Evolutionary conservation across 495 filamentous ascomycete genomes (phyloP).

Genomic region (Lasiosphaeria hispida): DNA sequence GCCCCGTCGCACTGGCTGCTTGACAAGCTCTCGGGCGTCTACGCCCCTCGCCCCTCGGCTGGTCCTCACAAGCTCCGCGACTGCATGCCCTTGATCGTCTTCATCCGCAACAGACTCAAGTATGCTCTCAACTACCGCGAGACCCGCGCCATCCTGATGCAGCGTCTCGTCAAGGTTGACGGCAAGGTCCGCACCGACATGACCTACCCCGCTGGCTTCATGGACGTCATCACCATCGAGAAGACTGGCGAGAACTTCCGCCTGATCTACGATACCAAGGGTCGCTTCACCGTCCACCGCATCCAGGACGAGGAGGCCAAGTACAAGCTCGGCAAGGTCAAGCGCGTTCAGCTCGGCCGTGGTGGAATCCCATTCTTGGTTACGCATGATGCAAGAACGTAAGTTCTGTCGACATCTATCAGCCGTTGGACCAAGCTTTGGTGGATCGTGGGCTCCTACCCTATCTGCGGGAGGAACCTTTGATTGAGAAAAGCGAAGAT

Average conservation of each 20-base stretch:
- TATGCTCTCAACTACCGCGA: conserved; percentile 99
- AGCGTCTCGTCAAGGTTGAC: conserved; percentile 99
- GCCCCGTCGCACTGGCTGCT: conserved; percentile 99
- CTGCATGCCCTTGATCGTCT: conserved; percentile 98
- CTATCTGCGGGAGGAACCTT: conserved; percentile 11
- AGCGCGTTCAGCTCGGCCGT: conserved; percentile 96
- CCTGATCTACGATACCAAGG: conserved; percentile 99
- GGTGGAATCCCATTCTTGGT: conserved; percentile 99
- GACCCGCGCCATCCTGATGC: conserved; percentile 97
- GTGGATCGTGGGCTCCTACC: conserved; percentile 52
- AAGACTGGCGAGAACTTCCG: conserved; percentile 99
- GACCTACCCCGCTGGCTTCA: conserved; percentile 97
- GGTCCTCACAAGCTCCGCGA: conserved; percentile 99
- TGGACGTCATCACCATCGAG: conserved; percentile 99
- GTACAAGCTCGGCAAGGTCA: conserved; percentile 99
- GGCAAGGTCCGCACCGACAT: conserved; percentile 98
- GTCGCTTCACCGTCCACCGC: conserved; percentile 99
- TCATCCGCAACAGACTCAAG: conserved; percentile 98
- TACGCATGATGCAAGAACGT: conserved; percentile 99
- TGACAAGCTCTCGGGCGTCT: conserved; percentile 97
- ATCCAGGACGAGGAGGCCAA: conserved; percentile 96
- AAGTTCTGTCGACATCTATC: conserved; percentile 92
- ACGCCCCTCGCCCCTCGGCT: conserved; percentile 91
- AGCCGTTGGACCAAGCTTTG: conserved; percentile 99
- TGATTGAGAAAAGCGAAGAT: conserved; percentile 24